These are phyloP conservation scores for Xylariales sp. DNA, from an alignment of 2,329 filamentous ascomycete species.

Conservation along the genomic window DNA sequence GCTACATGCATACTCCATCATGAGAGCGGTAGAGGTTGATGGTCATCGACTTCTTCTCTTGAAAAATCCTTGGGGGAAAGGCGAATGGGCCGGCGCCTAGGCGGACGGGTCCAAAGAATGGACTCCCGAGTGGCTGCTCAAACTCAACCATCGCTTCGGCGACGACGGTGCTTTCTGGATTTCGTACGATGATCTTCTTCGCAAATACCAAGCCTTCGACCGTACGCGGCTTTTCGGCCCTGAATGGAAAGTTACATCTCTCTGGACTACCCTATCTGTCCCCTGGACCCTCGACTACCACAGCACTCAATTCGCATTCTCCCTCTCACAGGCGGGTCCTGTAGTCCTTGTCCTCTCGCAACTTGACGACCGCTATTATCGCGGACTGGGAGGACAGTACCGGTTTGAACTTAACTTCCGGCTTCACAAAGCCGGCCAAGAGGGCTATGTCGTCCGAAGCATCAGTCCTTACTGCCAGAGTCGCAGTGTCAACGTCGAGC, in stretches of 20 bases:
- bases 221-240: conserved; percentile 52
- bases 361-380: conserved; percentile 54
- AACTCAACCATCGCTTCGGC: conserved; percentile 69
- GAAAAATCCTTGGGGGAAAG: conserved; percentile 75
- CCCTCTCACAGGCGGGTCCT: conserved; percentile 41
- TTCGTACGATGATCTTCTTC: conserved; percentile 53
- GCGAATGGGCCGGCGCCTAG: conserved; percentile 79
- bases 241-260: conserved; percentile 47
- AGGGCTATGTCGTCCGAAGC: conserved; percentile 52
- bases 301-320: conserved; percentile 49
- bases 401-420: conserved; percentile 49
- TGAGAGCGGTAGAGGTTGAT: conserved; percentile 53
- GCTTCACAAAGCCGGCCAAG: conserved; percentile 43
- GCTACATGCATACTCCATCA: conserved; percentile 57
- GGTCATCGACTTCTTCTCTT: conserved; percentile 61
- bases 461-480: conserved; percentile 56
- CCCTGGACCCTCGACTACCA: conserved; percentile 54
- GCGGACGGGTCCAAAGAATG: conserved; percentile 79
- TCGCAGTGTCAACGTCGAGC: conserved; percentile 71
- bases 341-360: conserved; percentile 54
- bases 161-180: conserved; percentile 68
- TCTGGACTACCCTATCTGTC: conserved; percentile 48
- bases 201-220: conserved; percentile 54
- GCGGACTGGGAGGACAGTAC: conserved; percentile 54
- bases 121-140: conserved; percentile 73